Evolutionary conservation across 2,329 filamentous ascomycete genomes (phyloP), one percentile per base, ranked within the genome.

Genomic region (Fusarium tricinctum): DNA sequence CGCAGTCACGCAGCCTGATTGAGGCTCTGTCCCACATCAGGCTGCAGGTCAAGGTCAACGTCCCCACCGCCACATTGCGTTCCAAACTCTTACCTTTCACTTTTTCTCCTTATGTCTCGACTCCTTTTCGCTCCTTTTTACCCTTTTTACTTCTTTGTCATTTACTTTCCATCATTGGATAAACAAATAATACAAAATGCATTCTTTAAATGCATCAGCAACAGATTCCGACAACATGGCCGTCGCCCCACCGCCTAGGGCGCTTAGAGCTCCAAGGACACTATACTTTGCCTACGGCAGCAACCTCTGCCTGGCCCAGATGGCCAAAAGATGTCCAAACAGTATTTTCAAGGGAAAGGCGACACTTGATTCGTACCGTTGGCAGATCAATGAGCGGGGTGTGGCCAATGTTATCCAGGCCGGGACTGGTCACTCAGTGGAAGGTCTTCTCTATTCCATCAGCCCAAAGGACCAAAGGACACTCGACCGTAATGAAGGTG

Each of bases 271-370:
- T 9, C 35, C 35, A 3, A 38, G 35, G 8, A 38, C 35, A n/a
- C 33, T 58, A 2, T 58, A 58, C n/a, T 58, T 58, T 12, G 51
- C 56, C 7, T 58, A 58, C 2, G 56, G 56, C 22, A 58, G 56
- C 14, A 58, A 58, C 7, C 20, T 58, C 32, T 44, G 43, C 17
- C 23, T 58, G 10, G 56, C 56, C 8, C 56, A 58, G 15, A 58
- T 58, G 56, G 56, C 56, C 15, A 52, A 40, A 8, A 52, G 56
- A 10, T 58, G 56, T 20, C 56, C 56, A 2, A 52, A 40, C 6
- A 58, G 56, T 19, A 40, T 58, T 6, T 58, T 58, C 15, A 58
- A 58, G 12, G 56, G 56, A 17, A 55, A 55, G 2, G 56, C 51
- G 13, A 58, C 19, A 15, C 51, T 58, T 5, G 56, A 47, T 14